Percentiles rank a stretch among this genome's conserved stretches.
These are phyloP conservation scores for Ophiognomonia clavigignenti-juglandacearum DNA, from an alignment of 2,329 filamentous ascomycete genomes.

Conservation along the genomic window DNA sequence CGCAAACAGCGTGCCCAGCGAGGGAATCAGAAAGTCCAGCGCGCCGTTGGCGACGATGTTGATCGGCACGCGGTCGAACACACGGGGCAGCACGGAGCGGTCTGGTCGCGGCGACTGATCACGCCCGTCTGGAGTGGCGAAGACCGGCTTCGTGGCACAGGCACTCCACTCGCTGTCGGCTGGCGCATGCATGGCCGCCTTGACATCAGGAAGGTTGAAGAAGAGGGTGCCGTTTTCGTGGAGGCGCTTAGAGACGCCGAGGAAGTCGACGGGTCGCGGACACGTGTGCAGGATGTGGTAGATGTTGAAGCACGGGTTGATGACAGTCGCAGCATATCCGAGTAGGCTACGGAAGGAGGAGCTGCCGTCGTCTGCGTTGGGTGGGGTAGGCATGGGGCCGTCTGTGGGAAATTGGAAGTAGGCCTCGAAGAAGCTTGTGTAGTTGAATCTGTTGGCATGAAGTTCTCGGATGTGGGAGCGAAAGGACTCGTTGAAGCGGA, in stretches of 20 bases:
- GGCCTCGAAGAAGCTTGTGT: constrained; percentile 48
- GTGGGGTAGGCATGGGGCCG: constrained; percentile 46
- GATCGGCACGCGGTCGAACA: constrained; percentile 68
- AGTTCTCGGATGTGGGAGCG: constrained; percentile 47
- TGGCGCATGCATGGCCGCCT: constrained; percentile 67
- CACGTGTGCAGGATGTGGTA: constrained; percentile 63
- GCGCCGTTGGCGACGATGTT: constrained; percentile 70
- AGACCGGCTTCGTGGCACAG: constrained; percentile 26
- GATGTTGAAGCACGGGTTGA: constrained; percentile 71
- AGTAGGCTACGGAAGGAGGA: constrained; percentile 50
- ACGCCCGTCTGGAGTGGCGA: constrained; percentile 37
- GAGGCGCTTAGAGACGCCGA: constrained; percentile 52
- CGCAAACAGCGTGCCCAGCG: constrained; percentile 65
- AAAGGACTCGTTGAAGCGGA: constrained; percentile 56
- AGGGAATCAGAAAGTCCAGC: constrained; percentile 64
- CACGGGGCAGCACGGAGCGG: constrained; percentile 57
- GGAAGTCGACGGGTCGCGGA: constrained; percentile 58
- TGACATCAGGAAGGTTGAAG: constrained; percentile 64
- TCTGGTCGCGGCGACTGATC: constrained; percentile 44
- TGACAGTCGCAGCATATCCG: constrained; percentile 40
- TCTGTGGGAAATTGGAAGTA: constrained; percentile 63
- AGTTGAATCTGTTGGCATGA: constrained; percentile 53
- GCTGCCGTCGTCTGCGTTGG: constrained; percentile 42
- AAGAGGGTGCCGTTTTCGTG: constrained; percentile 56
- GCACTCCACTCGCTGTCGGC: not conserved